A percentile compares a stretch with the other conserved stretches of the same genome.
Conservation (phyloP, 2,329 filamentous ascomycete species). For the Magnaporthales sp. region DNA sequence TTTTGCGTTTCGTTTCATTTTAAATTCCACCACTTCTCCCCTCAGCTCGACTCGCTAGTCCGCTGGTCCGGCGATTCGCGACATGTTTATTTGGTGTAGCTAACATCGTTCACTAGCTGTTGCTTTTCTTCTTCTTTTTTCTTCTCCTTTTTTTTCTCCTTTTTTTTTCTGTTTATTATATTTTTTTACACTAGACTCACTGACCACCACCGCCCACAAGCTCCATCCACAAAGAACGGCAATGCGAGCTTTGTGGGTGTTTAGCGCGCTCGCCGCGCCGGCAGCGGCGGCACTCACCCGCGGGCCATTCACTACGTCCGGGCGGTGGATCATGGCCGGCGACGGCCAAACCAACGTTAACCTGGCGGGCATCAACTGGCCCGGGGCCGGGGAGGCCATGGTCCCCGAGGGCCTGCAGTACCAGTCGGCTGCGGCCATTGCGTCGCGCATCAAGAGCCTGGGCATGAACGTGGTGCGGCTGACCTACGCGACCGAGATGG, state of each 20-base stretch:
- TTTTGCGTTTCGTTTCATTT: neutral
- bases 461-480: slow-evolving; percentile 47
- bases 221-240: neutral
- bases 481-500: slow-evolving; percentile 47
- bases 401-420: slow-evolving; percentile 47
- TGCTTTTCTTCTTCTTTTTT: neutral
- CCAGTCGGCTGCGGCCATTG: slow-evolving; percentile 37
- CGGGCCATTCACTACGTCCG: slow-evolving; percentile 12
- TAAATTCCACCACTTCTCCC: neutral
- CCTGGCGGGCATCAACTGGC: slow-evolving; percentile 44
- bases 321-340: slow-evolving; percentile 18
- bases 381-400: slow-evolving; percentile 44
- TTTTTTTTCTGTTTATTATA: neutral
- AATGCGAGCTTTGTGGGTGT: neutral
- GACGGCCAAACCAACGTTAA: slow-evolving; percentile 24
- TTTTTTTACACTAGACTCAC: neutral
- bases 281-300: slow-evolving; percentile 8
- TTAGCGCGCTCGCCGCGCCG: neutral
- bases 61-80: neutral
- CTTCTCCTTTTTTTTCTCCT: neutral
- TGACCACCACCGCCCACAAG: neutral
- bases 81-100: neutral
- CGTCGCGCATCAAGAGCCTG: slow-evolving; percentile 38
- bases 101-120: neutral
- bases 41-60: neutral